A percentile compares a stretch with the other conserved stretches of the same genome.
phyloP scores from a whole-genome alignment of 2,329 filamentous ascomycete species.

The Apiospora hydei region DNA sequence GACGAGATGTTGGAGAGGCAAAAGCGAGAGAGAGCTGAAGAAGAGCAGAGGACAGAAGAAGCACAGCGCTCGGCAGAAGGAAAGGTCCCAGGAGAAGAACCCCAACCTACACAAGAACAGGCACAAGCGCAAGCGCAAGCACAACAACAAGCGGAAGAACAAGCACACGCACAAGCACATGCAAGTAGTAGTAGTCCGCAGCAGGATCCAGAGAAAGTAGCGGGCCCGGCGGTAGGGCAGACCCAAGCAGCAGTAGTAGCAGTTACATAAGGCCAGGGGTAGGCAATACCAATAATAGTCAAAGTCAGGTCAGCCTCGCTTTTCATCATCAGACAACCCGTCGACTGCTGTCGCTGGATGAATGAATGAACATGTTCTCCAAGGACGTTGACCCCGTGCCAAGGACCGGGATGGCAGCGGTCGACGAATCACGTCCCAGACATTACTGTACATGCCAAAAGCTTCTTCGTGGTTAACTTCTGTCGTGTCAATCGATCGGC shows the following conservation, averaged over 20 bases:
- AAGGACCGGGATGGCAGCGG: conserved; percentile 8
- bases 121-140: background rate
- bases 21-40: conserved; percentile 35
- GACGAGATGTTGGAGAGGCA: conserved; percentile 42
- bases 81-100: background rate
- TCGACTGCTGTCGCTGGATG: background rate
- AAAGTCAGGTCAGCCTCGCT: conserved; percentile 20
- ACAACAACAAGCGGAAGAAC: background rate
- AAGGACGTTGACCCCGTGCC: background rate
- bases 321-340: background rate
- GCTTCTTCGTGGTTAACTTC: background rate
- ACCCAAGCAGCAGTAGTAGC: conserved; percentile 2
- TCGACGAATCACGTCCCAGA: background rate
- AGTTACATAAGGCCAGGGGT: conserved; percentile 4
- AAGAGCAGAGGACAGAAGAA: conserved; percentile 29
- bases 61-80: conserved; percentile 10
- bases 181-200: background rate
- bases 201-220: conserved; percentile 14
- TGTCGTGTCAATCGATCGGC: background rate
- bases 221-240: conserved; percentile 14
- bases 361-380: conserved; percentile 3
- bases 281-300: background rate
- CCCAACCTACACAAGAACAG: background rate
- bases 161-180: background rate
- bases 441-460: background rate